Base-by-base conservation (phyloP, 345 rosid species). In the rapeseed (Brassica napus) region DNA sequence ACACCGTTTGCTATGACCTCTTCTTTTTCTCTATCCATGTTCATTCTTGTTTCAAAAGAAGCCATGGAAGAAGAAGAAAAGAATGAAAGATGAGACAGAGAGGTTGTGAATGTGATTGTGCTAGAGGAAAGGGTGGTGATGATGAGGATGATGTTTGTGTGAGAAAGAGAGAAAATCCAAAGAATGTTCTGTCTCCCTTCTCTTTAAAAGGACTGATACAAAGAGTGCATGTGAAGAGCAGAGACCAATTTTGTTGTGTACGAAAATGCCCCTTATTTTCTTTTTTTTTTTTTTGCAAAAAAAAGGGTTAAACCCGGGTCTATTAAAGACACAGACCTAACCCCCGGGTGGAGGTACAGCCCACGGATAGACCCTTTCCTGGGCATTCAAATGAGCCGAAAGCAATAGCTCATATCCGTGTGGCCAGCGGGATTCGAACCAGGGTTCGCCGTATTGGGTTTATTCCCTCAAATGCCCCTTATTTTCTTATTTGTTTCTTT, bases 1-100 rank as follows among this genome's bases (percentile, higher is more conserved):
- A 90, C 89, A 1, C 98, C 97, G 64, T 94, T 92, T 66, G 97
- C 87, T 86, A 94, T 91, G 89, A 92, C 94, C 11, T 91, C 89
- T 72, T 91, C 89, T 75, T 89, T 86, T 8, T 94, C 97, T 75
- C 75, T 77, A 78, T 68, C 57, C 35, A 42, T 71, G 79, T 14
- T 79, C 62, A 26, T 60, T 79, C 72, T 68, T 72, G 86, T 52
- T 23, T 89, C 66, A 54, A 86, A 78, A 31, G 94, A 84, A 72
- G 89, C 92, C 97, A 92, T 92, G 83, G 31, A 37, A 74, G 75
- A 60, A 80, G 73, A 26, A 73, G 54, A 62, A 82, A 1, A 21
- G 28, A 26, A 11, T 5, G 15, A 59, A n/a, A 59, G 65, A 79
- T n/a, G n/a, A 23, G 35, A 39, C 66, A 83, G 72, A 71, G 73